A percentile compares a stretch with the other conserved stretches of the same genome.
phyloP scores from a whole-genome alignment of 306 rosid species.

The Fragaria nilgerrensis region DNA sequence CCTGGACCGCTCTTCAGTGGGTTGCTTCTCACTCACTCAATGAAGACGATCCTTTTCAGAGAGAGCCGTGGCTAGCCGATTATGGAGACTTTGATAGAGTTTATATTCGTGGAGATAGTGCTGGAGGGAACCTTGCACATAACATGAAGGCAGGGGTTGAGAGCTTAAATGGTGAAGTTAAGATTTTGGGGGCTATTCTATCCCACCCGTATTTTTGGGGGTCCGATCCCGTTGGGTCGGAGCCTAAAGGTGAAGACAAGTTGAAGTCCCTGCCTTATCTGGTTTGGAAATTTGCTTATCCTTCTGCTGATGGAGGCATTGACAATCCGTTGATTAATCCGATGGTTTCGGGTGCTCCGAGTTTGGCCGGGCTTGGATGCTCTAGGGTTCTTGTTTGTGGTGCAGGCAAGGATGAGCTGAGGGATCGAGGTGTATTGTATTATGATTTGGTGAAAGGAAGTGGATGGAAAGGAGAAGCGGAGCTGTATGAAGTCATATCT shows the following conservation, averaged over 20 bases:
- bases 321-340: conserved; percentile 29
- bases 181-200: conserved; percentile 29
- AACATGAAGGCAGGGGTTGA: conserved; percentile 44
- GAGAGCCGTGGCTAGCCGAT: conserved; percentile 34
- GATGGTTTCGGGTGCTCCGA: conserved; percentile 8
- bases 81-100: conserved; percentile 34
- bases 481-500: conserved; percentile 22
- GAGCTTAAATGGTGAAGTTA: conserved; percentile 26
- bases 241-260: background rate
- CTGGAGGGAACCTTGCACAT: conserved; percentile 43
- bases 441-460: conserved; percentile 16
- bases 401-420: conserved; percentile 19
- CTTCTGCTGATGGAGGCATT: conserved; percentile 22
- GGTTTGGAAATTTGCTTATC: conserved; percentile 39
- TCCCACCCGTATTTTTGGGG: conserved; percentile 38
- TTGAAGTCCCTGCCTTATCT: background rate
- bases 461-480: conserved; percentile 24
- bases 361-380: conserved; percentile 26
- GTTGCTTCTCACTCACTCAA: conserved; percentile 28
- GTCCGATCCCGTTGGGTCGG: conserved; percentile 29
- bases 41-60: background rate
- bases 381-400: conserved; percentile 17
- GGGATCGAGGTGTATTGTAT: conserved; percentile 19
- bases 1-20: conserved; percentile 48
- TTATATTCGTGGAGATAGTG: conserved; percentile 48